These are phyloP conservation scores for Apiotrichum porosum DNA, from an alignment of 1,284 basidiomycete species.

Conservation along the genomic window DNA sequence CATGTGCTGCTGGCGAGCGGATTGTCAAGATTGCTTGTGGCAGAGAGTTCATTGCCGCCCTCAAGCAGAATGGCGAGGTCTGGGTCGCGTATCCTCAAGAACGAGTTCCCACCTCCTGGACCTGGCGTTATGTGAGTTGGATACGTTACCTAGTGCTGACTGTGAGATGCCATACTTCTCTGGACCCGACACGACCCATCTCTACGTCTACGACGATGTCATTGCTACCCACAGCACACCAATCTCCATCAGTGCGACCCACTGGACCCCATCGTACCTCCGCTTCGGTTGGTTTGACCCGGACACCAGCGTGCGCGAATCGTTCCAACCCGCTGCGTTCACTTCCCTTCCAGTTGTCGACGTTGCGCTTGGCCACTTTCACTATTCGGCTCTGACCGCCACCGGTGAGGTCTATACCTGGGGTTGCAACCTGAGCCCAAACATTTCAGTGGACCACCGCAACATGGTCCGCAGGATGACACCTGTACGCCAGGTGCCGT, in stretches of 20 bases:
- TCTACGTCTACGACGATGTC: slow-evolving; percentile 63
- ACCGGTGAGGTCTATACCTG: slow-evolving; percentile 74
- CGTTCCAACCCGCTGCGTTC: no score
- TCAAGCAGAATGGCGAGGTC: slow-evolving; percentile 55
- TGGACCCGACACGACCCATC: slow-evolving; percentile 52
- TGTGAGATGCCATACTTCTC: slow-evolving; percentile 37
- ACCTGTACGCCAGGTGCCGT: slow-evolving; percentile 53
- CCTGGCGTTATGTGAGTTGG: slow-evolving; percentile 56
- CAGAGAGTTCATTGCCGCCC: slow-evolving; percentile 62
- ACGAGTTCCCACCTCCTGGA: neutral
- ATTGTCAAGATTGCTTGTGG: slow-evolving; percentile 74
- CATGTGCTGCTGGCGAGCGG: slow-evolving; percentile 21
- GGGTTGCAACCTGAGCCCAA: slow-evolving; percentile 71
- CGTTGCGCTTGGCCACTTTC: slow-evolving; percentile 82
- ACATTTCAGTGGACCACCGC: slow-evolving; percentile 62
- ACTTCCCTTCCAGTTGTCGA: slow-evolving; percentile 70
- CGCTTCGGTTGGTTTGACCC: slow-evolving; percentile 12
- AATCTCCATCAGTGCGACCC: slow-evolving; percentile 66
- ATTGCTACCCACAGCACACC: no score
- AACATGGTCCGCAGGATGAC: neutral
- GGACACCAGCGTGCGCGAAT: no score
- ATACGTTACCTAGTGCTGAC: neutral
- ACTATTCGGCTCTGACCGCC: slow-evolving; percentile 74
- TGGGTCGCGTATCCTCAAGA: slow-evolving; percentile 24
- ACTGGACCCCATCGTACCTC: slow-evolving; percentile 63